Evolutionary conservation across 2,329 filamentous ascomycete genomes (phyloP), one percentile per base, ranked within the genome.

Genomic region (Colletotrichum magnum): DNA sequence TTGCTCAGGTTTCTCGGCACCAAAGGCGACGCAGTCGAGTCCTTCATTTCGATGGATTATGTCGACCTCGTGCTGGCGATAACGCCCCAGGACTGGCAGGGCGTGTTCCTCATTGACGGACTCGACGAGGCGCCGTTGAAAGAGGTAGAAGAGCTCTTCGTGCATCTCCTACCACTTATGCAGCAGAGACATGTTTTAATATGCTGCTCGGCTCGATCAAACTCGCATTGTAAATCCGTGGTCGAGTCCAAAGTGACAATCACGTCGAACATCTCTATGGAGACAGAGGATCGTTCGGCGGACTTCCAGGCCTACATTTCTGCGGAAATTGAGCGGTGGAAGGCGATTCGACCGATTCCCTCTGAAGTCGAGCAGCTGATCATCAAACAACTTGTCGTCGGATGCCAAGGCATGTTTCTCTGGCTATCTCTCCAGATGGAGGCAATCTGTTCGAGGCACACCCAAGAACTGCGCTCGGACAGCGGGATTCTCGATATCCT

Each of bases 121-220:
- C 50, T 62, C 3, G 59, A 54, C 24, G 59, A 54, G 24, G 21
- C n/a, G 3, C 48, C 50, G 6, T 1, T 10, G 0, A 24, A 54
- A 12, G 59, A 62, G n/a, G 5, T 7, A 7, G 39, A 54, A 3
- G 16, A 47, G 4, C 15, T 62, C 12, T 47, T 47, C 3, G 9
- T 7, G 18, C 50, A 45, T 1, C 5, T 62, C 2, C 7, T n/a
- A 9, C 36, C 36, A 7, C 36, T 54, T 4, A 16, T 18, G 16
- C 5, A 41, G 3, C 1, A 5, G 1, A 21, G 36, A 9, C 16
- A 36, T 6, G 5, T 54, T 4, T 16, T 21, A 0, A 6, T 62
- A 2, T 62, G 36, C 12, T 62, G 59, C 50, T 54, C 59, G 1
- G 45, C 50, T 7, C 50, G 24, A 10, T 50, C 59, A 4, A 54